phyloP scores from a whole-genome alignment of 2,329 filamentous ascomycete species.

The Aspergillus hortae region DNA sequence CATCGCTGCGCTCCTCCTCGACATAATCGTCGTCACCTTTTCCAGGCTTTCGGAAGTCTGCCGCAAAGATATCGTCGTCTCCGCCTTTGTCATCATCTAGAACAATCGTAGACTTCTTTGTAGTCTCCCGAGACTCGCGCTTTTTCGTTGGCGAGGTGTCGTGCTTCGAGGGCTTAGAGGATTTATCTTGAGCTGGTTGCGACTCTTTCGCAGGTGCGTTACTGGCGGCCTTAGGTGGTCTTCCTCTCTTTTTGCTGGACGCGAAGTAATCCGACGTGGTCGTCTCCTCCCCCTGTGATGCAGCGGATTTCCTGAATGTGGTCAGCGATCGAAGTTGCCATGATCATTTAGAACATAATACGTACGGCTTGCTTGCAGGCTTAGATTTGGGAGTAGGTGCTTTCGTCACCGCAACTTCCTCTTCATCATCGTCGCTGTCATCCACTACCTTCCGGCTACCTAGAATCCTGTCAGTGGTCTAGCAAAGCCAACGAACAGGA shows the following conservation, averaged over 20 bases:
- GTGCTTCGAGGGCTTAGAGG: slow-evolving; percentile 2
- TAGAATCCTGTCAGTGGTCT: slow-evolving; percentile 18
- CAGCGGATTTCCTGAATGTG: slow-evolving; percentile 45
- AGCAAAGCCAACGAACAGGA: not conserved
- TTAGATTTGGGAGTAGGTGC: slow-evolving; percentile 35
- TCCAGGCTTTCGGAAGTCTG: slow-evolving; percentile 62
- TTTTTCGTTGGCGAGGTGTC: slow-evolving; percentile 20
- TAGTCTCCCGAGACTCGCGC: slow-evolving; percentile 9
- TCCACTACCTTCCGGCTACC: slow-evolving; percentile 67
- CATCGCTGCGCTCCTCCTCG: slow-evolving; percentile 49
- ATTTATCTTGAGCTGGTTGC: slow-evolving; percentile 12
- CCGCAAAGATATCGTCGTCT: slow-evolving; percentile 81
- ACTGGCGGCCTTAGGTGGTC: slow-evolving; percentile 32
- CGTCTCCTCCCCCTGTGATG: slow-evolving; percentile 53
- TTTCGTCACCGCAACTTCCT: slow-evolving; percentile 37
- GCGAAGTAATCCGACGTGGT: slow-evolving; percentile 63
- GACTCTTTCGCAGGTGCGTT: slow-evolving; percentile 16
- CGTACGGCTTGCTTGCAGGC: slow-evolving; percentile 48
- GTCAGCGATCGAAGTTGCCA: slow-evolving; percentile 1
- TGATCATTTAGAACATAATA: slow-evolving; percentile 2
- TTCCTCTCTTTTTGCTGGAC: slow-evolving; percentile 54
- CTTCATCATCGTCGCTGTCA: slow-evolving; percentile 76
- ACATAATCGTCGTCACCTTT: slow-evolving; percentile 68
- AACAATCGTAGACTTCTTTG: slow-evolving; percentile 34
- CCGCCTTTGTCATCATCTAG: slow-evolving; percentile 61